Evolutionary conservation across 2,329 filamentous ascomycete species (phyloP).

Genomic region (Ceratocystis diversiconidia): DNA sequence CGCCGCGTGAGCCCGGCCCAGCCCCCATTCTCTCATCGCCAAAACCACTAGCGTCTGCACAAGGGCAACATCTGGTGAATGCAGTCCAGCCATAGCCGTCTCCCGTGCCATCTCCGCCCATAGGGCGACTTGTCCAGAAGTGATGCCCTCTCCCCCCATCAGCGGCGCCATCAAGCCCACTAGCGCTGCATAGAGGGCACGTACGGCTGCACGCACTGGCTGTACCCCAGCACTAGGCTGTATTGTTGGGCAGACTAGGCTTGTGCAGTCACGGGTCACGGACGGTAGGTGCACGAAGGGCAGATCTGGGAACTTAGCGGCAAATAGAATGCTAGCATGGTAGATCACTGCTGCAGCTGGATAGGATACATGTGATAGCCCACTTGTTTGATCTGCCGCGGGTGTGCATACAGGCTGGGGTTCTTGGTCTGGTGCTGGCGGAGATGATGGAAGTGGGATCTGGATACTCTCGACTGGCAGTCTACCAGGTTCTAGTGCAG

Average conservation of each 20-base stretch:
- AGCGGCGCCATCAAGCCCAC: slow-evolving; percentile 7
- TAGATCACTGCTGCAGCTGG: slow-evolving; percentile 5
- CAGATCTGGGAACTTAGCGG: slow-evolving; percentile 8
- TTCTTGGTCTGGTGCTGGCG: background rate
- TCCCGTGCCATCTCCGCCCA: slow-evolving; percentile 8
- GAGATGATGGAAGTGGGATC: background rate
- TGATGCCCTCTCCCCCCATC: background rate
- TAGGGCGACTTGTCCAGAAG: background rate
- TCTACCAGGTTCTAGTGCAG: background rate
- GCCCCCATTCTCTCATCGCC: slow-evolving; percentile 8
- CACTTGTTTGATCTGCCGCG: background rate
- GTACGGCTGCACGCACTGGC: background rate
- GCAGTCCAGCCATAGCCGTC: background rate
- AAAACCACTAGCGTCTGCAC: slow-evolving; percentile 6
- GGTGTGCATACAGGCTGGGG: background rate
- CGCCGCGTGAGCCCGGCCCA: background rate
- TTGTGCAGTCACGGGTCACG: background rate
- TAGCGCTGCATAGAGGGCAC: slow-evolving; percentile 1
- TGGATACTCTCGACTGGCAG: background rate
- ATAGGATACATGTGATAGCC: background rate
- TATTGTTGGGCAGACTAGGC: background rate
- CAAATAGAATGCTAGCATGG: slow-evolving; percentile 8
- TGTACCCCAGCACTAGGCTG: background rate
- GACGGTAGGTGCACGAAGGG: slow-evolving; percentile 10
- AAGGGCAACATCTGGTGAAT: background rate